Evolutionary conservation across 345 rosid genomes (phyloP), one percentile per base, ranked within the genome.

Genomic region (Heritiera littoralis): DNA sequence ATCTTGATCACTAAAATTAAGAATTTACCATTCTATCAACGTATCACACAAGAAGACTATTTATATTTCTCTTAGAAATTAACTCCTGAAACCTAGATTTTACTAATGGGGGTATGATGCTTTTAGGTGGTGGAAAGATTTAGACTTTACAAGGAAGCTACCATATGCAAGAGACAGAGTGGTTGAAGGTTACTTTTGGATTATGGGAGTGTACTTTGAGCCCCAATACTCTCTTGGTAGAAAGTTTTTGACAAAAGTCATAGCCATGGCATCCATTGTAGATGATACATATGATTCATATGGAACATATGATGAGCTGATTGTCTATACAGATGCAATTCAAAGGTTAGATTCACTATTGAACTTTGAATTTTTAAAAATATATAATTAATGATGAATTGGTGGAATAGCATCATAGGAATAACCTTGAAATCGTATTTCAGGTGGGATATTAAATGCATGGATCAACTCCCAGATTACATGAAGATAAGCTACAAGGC

Each of bases 401-500:
- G 9, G 17, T 38, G 11, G 6, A 65, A 17, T 38, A 66, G 2
- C 18, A 18, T 13, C 14, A 6, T n/a, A 54, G 7, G 40, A 45
- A 32, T 51, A 68, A 68, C n/a, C 9, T 69, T 69, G 35, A 69
- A 69, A 12, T 6, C 12, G 38, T 8, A 3, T 69, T 61, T 58
- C 48, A 84, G 85, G 82, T 82, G 89, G 85, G 80, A 80, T 48
- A 64, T 55, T 0, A 49, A 18, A 20, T 73, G 81, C 11, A 55
- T 58, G 8, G 75, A 80, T 28, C 23, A 79, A 17, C 78, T 84
- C 0, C 84, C 81, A 3, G 83, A 78, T n/a, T 83, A 81, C 63
- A 85, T 86, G 90, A 80, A 87, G 65, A 8, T 81, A 0, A 75
- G 63, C 12, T 89, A 75, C 65, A 11, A 64, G 20, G 83, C 85